Conservation (phyloP, 2,329 filamentous ascomycete species). For the Simplicillium aogashimaense region DNA sequence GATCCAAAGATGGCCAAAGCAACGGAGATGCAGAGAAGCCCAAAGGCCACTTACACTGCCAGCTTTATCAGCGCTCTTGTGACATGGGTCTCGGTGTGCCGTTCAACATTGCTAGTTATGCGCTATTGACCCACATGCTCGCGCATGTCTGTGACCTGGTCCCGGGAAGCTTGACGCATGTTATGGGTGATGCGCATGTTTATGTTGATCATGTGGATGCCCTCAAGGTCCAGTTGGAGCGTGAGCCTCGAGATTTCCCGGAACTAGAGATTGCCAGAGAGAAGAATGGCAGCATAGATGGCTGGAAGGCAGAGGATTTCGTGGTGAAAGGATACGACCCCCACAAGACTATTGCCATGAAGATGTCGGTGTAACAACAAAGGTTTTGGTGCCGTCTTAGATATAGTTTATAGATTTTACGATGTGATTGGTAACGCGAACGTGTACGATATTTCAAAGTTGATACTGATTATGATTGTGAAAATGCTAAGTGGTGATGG, state of each 20-base stretch:
- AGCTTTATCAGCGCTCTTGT: slow-evolving; percentile 87
- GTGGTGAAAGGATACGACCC: slow-evolving; percentile 81
- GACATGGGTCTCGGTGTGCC: slow-evolving; percentile 97
- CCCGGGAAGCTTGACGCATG: slow-evolving; percentile 82
- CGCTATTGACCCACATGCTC: slow-evolving; percentile 89
- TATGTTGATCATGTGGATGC: slow-evolving; percentile 91
- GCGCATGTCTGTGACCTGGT: slow-evolving; percentile 77
- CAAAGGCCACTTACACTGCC: slow-evolving; percentile 70
- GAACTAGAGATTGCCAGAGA: slow-evolving; percentile 62
- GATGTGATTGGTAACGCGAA: background rate
- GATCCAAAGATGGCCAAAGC: slow-evolving; percentile 9
- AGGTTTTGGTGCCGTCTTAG: background rate
- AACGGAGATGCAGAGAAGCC: slow-evolving; percentile 24
- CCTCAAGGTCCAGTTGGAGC: slow-evolving; percentile 65
- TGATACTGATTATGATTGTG: background rate
- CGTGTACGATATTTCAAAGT: background rate
- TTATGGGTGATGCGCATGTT: slow-evolving; percentile 97
- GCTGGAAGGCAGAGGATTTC: slow-evolving; percentile 84
- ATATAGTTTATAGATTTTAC: background rate
- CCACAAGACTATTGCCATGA: slow-evolving; percentile 90
- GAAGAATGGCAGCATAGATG: slow-evolving; percentile 69
- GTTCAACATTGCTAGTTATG: slow-evolving; percentile 96
- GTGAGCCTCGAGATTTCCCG: slow-evolving; percentile 76
- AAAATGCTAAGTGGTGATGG: background rate
- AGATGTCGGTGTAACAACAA: slow-evolving; percentile 80